Evolutionary conservation across 169 alveolate genomes (phyloP), one percentile per base, ranked within the genome.

Genomic region (Plasmodium blacklocki): DNA sequence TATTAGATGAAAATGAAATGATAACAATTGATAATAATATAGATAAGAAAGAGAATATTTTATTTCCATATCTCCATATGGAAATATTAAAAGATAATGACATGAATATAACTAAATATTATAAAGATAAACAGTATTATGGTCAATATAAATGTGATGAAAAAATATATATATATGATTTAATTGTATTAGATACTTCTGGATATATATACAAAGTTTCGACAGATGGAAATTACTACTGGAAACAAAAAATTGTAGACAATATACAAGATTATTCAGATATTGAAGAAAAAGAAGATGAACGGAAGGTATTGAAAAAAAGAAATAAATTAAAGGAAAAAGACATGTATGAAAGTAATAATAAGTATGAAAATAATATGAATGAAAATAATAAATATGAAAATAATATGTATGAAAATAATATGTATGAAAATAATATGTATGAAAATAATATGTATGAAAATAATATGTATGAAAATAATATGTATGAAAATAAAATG

Each of bases 161-260:
- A n/a, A 19, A 83, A 5, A 56, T 54, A 56, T 68, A 21, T 83
- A 67, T 58, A 3, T 68, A 83, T 29, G 91, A 83, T 60, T 15
- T 83, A 15, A 70, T 83, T 58, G 86, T 83, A 15, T 56, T 83
- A 2, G 91, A 83, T 60, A 70, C 59, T 11, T 67, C 91, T n/a
- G 91, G 91, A 7, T 70, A 68, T 83, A 58, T 83, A 83, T 83
- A 83, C 64, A 83, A 83, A 70, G 73, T 83, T 39, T 56, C 91
- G n/a, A 83, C 91, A 9, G 86, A 83, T 83, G 91, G 91, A 7
- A 83, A 52, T 18, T 83, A 83, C 47, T 49, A 83, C 32, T 83
- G 91, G 91, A 83, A 83, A 83, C 50, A 56, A 68, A 67, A 60
- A 50, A 73, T 83, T 68, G 91, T 83, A 19, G 49, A 83, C 6